Evolutionary conservation across 108 stramenopile genomes (phyloP).

Genomic region (Nannochloropsis oceanica): DNA sequence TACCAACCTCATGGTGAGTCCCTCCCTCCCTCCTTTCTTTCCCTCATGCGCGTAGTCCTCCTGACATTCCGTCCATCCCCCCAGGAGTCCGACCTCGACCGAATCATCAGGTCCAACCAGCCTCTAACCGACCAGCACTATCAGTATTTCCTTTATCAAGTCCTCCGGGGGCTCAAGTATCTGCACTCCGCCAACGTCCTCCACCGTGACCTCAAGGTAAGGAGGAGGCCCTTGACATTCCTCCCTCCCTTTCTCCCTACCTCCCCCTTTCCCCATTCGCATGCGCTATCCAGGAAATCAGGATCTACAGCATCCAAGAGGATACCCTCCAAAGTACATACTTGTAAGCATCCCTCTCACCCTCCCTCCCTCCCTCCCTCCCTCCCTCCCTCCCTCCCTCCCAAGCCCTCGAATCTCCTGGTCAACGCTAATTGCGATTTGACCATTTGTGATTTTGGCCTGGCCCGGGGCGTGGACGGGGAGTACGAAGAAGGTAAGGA

Average conservation of each 20-base stretch:
- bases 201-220: constrained; percentile 32
- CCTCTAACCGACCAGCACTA: constrained; percentile 39
- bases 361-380: neutral
- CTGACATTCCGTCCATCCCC: too few relatives aligned
- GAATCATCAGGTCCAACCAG: constrained; percentile 36
- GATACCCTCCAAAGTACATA: too few relatives aligned
- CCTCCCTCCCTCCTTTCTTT: neutral
- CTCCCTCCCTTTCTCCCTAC: neutral
- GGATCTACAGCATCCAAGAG: too few relatives aligned
- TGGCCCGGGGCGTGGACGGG: constrained; percentile 36
- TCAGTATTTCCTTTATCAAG: constrained; percentile 43
- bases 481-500: neutral
- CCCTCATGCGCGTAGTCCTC: constrained; percentile 2
- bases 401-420: constrained; percentile 9
- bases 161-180: constrained; percentile 40
- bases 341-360: neutral
- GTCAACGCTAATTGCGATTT: constrained; percentile 51
- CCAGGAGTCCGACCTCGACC: constrained; percentile 40
- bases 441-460: constrained; percentile 50
- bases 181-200: constrained; percentile 39
- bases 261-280: neutral
- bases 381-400: neutral
- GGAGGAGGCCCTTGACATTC: neutral
- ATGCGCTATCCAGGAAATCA: too few relatives aligned
- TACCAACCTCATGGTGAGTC: constrained; percentile 39